phyloP scores from a whole-genome alignment of 345 rosid genomes.

The Ceriops tagal region DNA sequence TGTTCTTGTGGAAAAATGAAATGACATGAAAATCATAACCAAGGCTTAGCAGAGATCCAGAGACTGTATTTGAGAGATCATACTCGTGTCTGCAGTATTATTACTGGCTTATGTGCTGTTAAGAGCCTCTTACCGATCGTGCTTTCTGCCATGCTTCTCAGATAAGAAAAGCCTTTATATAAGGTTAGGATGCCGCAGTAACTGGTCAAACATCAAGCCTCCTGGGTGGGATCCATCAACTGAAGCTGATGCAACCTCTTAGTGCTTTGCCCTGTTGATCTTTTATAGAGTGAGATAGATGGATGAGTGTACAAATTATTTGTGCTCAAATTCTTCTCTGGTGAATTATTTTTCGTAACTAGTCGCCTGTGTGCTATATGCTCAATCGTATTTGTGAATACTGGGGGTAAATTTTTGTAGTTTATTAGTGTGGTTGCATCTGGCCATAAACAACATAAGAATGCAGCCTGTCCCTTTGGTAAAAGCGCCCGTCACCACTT shows the following conservation, averaged over 20 bases:
- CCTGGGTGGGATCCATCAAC: conserved; percentile 76
- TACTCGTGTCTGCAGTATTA: background rate
- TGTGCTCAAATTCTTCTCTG: background rate
- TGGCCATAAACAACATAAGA: too few species aligned
- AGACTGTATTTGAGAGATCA: too few species aligned
- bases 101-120: background rate
- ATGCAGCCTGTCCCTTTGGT: too few species aligned
- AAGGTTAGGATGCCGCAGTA: conserved; percentile 85
- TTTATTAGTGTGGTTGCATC: too few species aligned
- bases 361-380: too few species aligned
- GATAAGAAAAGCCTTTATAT: conserved; percentile 85
- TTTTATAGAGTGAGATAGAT: background rate
- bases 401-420: background rate
- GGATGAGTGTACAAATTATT: background rate
- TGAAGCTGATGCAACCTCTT: conserved; percentile 21
- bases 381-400: background rate
- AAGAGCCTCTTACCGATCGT: background rate
- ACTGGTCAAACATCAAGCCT: conserved; percentile 81
- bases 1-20: too few species aligned
- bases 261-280: conserved; percentile 6
- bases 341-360: background rate
- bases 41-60: too few species aligned
- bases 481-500: too few species aligned
- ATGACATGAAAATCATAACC: too few species aligned
- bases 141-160: conserved; percentile 14